A percentile compares a stretch with the other conserved stretches of the same genome.
Conservation (phyloP, 2,329 filamentous ascomycete genomes). For the Ascochyta fabae region DNA sequence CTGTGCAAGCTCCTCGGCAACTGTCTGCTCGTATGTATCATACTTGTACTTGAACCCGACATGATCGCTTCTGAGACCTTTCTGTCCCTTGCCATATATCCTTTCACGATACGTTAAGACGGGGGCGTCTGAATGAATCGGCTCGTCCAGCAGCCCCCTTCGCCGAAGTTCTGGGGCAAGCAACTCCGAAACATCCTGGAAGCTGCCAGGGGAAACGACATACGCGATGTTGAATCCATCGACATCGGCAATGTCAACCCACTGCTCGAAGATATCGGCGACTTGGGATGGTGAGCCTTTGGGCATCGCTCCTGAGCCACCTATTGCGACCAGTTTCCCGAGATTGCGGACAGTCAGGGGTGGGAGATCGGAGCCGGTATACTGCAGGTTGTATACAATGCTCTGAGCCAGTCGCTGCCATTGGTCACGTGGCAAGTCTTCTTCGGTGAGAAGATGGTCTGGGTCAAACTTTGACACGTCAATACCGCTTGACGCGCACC, state of each 20-base stretch:
- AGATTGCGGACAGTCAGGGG: slow-evolving; percentile 23
- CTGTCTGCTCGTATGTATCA: slow-evolving; percentile 20
- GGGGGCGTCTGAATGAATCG: slow-evolving; percentile 6
- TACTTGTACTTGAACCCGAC: slow-evolving; percentile 24
- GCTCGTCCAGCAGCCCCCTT: slow-evolving; percentile 18
- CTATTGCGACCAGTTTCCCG: slow-evolving; percentile 59
- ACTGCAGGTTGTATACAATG: slow-evolving; percentile 22
- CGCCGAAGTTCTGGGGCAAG: slow-evolving; percentile 22
- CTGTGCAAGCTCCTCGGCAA: slow-evolving; percentile 5
- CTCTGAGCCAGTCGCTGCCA: slow-evolving; percentile 22
- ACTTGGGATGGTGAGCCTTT: slow-evolving; percentile 69
- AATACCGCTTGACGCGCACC: slow-evolving; percentile 74
- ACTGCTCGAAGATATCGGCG: slow-evolving; percentile 69
- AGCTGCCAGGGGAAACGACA: slow-evolving; percentile 23
- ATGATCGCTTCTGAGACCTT: slow-evolving; percentile 19
- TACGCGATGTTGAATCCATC: slow-evolving; percentile 73
- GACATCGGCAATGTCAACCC: slow-evolving; percentile 70
- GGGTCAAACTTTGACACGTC: slow-evolving; percentile 64
- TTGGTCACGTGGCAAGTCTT: slow-evolving; percentile 19
- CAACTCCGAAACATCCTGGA: slow-evolving; percentile 21
- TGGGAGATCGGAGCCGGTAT: slow-evolving; percentile 18
- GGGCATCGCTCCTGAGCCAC: slow-evolving; percentile 67
- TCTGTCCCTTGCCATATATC: slow-evolving; percentile 22
- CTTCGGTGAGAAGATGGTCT: slow-evolving; percentile 61
- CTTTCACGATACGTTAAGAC: slow-evolving; percentile 24